Evolutionary conservation across 2,329 filamentous ascomycete genomes (phyloP), one percentile per base, ranked within the genome.

Genomic region (Coleophoma eucalyptorum): DNA sequence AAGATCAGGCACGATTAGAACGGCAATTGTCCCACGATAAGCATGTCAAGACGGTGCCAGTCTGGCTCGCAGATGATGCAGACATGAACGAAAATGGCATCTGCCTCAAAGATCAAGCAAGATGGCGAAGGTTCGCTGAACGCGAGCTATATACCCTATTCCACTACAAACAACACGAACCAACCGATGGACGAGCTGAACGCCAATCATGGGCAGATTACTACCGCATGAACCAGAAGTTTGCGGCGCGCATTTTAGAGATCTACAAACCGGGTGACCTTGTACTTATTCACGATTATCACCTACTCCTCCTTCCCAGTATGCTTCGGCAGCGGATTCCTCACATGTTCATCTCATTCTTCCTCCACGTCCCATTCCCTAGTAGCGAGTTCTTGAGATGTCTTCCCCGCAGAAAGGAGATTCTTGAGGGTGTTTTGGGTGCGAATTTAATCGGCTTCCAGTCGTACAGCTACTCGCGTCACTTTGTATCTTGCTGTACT

Each of bases 391-490:
- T 96, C 66, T 83, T 97, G 67, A 84, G 92, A 44, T 96, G 92
- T 67, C 76, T 97, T 50, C 89, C 90, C 35, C 84, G 90, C 57
- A 83, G 93, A 59, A 96, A 96, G 69, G 91, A 97, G 67, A 79
- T 97, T 11, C 76, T 97, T 13, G 90, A 94, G 60, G 94, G 94
- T 45, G 84, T 96, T 43, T 77, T 97, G 40, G 92, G 93, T 16
- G 83, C 93, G 50, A 97, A 97, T 69, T 85, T 97, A 74, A 83
- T 97, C 55, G 92, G 91, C 1, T 97, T 97, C 73, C 93, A 97
- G 70, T 94, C 91, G 7, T 94, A 91, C 73, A 94, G 91, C 68
- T 97, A 96, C 69, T 93, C 92, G 13, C 84, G 92, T 20, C 93
- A 97, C 69, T 97, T 97, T 67, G 84, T 90, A 35, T 96, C 90